Percentiles rank a stretch among this genome's conserved stretches.
These are phyloP conservation scores for Fennellomyces sp. DNA, from an alignment of 371 early-diverging fungal genomes.

Conservation along the genomic window DNA sequence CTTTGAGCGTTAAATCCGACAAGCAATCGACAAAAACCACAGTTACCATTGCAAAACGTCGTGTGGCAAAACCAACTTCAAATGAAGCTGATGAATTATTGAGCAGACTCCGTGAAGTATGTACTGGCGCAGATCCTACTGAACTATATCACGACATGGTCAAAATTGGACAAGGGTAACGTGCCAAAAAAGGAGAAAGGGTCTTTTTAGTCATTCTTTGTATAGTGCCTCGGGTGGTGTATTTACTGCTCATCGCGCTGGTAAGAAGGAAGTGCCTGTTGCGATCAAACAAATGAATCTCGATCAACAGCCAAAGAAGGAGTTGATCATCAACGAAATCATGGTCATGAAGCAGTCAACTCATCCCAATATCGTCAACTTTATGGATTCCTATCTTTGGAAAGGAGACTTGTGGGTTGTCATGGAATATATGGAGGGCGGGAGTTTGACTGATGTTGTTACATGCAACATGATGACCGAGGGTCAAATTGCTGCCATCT, in stretches of 20 bases:
- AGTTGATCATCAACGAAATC: conserved; percentile 90
- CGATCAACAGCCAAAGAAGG: conserved; percentile 86
- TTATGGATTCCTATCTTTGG: conserved; percentile 80
- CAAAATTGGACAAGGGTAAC: conserved; percentile 26
- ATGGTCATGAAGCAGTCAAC: conserved; percentile 77
- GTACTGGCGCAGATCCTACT: conserved; percentile 87
- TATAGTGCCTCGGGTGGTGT: conserved; percentile 61
- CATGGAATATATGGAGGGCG: conserved; percentile 96
- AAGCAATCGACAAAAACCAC: not conserved
- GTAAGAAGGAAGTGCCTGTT: conserved; percentile 56
- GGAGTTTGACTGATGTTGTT: conserved; percentile 82
- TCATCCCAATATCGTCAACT: conserved; percentile 89
- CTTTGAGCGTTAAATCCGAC: not conserved
- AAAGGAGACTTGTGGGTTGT: conserved; percentile 82
- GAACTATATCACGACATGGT: conserved; percentile 21
- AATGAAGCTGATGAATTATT: conserved; percentile 72
- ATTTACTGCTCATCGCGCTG: conserved; percentile 75
- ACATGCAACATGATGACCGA: conserved; percentile 87
- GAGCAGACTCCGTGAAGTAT: conserved; percentile 81
- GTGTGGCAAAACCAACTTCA: conserved; percentile 24
- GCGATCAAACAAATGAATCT: conserved; percentile 93
- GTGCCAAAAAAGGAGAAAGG: conserved; percentile 28
- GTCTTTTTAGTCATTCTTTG: not conserved
- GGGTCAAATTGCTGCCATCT: conserved; percentile 84
- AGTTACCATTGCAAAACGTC: not conserved